Evolutionary conservation across 768 basidiomycete species (phyloP), one percentile per base, ranked within the genome.

Genomic region (Lactarius psammicola): DNA sequence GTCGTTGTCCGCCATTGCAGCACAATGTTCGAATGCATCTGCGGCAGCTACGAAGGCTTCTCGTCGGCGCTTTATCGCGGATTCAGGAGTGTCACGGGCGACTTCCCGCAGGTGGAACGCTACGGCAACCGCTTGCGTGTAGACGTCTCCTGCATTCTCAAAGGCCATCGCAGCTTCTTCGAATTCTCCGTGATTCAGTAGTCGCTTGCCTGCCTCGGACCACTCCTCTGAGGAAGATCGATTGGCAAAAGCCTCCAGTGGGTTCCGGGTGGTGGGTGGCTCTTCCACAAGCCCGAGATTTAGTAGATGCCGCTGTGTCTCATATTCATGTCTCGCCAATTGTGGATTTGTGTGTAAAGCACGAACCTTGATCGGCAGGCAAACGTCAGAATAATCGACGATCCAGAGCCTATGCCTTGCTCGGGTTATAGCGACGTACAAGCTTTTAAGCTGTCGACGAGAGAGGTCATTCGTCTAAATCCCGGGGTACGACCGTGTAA

Each of bases 401-500:
- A 90, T 84, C 87, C 88, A 88, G 6, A 90, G 71, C 59, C 88
- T 87, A 62, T 85, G 87, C 46, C 86, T 80, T 0, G 88, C 87
- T 49, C 89, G 75, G 0, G 89, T 90, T 17, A 89, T 81, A 0
- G 87, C 89, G 3, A 90, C 88, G 63, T 90, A 90, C 0, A 90
- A 74, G 49, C 78, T 80, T 69, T 90, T 90, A 23, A 90, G 76
- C 87, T 89, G 33, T 7, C 2, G 20, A 9, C 0, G 7, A 13
- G 28, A 4, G 0, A 8, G 1, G 36, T 57, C 13, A 66, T 38
- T 4, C 10, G 8, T 23, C 54, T 34, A 54, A 11, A 9, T 11
- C n/a, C n/a, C 20, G 10, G 13, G 42, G 8, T 38, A 20, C 1
- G 6, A 33, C 20, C 2, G 20, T 40, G 28, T 5, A 26, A 44